Evolutionary conservation across 805 yeast genomes (phyloP).

Genomic region (Yarrowia sp.): DNA sequence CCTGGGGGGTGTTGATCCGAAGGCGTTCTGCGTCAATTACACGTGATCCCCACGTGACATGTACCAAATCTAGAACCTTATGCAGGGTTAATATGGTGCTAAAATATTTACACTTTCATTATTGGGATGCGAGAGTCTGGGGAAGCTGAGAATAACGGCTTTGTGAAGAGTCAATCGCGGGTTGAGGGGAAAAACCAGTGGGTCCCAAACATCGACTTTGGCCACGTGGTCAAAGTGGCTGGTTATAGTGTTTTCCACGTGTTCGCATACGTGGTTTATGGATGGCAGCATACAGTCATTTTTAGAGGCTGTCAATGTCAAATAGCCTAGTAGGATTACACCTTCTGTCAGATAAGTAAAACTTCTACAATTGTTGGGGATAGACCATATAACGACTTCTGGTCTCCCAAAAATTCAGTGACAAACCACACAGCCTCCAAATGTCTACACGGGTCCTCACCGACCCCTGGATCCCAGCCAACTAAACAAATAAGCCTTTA

Average conservation of each 20-base stretch:
- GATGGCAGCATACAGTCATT: not conserved
- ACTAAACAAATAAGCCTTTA: not conserved
- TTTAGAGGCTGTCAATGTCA: not conserved
- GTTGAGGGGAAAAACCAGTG: not conserved
- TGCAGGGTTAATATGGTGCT: conserved; percentile 14
- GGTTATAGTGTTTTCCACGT: not conserved
- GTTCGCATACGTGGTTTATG: not conserved
- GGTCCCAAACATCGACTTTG: not conserved
- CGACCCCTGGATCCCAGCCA: not conserved
- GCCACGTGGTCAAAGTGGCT: not conserved
- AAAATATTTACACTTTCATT: conserved; percentile 4
- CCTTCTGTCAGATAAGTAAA: not conserved
- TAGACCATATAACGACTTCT: not conserved
- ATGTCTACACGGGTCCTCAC: not conserved
- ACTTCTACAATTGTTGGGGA: too few species aligned
- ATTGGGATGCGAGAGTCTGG: not conserved
- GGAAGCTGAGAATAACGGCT: not conserved
- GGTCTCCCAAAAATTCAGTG: not conserved
- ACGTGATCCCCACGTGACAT: conserved; percentile 25
- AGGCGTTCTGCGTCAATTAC: not conserved
- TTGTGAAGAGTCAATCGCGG: not conserved
- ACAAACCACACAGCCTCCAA: not conserved
- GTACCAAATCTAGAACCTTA: not conserved
- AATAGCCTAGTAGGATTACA: too few species aligned
- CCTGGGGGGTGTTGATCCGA: not conserved